Conservation (phyloP, 768 basidiomycete genomes). For the Boletus patriciae region DNA sequence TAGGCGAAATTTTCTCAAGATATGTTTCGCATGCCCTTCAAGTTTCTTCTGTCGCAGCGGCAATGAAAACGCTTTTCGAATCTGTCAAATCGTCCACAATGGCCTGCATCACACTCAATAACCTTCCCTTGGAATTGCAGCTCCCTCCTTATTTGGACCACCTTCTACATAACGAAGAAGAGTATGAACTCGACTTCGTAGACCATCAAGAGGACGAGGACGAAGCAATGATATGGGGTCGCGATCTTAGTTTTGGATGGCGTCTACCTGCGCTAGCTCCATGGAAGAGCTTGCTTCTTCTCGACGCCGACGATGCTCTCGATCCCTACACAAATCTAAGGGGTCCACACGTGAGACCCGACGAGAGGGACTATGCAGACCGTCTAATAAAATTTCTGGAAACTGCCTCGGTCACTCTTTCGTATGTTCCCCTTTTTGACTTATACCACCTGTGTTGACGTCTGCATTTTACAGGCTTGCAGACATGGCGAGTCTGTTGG, state of each 20-base stretch:
- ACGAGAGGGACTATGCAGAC: constrained; percentile 67
- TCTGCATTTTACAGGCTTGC: constrained; percentile 49
- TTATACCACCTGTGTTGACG: background rate
- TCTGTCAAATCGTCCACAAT: constrained; percentile 74
- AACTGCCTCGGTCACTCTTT: constrained; percentile 68
- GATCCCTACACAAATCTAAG: constrained; percentile 62
- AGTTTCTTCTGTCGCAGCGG: constrained; percentile 67
- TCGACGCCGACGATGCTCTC: constrained; percentile 59
- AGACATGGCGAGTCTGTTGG: constrained; percentile 76
- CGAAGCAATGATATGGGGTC: constrained; percentile 58
- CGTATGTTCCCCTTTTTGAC: constrained; percentile 47
- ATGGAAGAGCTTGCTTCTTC: constrained; percentile 87
- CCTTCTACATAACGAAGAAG: constrained; percentile 65
- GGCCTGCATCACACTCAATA: constrained; percentile 75
- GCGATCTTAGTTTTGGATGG: constrained; percentile 70
- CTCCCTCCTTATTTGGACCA: constrained; percentile 79
- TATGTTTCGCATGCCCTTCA: constrained; percentile 60
- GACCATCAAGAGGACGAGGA: constrained; percentile 55
- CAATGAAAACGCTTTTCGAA: constrained; percentile 80
- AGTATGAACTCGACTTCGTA: constrained; percentile 51
- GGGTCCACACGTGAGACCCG: constrained; percentile 58
- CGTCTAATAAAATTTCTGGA: constrained; percentile 76
- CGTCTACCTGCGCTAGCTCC: constrained; percentile 72
- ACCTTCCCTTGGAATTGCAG: constrained; percentile 81
- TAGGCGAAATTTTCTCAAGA: constrained; percentile 60